Percentiles rank a stretch among this genome's conserved stretches.
Evolutionary conservation across 164 flowering plant genomes (phyloP).

Genomic region (Warburgia ugandensis): DNA sequence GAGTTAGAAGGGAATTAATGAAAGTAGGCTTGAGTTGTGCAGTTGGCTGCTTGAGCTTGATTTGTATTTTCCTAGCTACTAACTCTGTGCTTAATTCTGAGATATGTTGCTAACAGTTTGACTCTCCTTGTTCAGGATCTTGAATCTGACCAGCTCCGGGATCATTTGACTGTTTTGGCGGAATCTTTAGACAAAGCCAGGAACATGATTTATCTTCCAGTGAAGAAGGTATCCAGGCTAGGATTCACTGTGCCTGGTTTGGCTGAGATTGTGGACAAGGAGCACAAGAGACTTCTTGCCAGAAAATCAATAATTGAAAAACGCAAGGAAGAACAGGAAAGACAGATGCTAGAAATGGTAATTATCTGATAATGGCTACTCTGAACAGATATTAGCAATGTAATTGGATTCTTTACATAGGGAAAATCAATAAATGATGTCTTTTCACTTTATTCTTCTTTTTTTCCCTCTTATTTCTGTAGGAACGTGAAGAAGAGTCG

Average conservation of each 20-base stretch:
- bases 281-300: constrained; percentile 91
- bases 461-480: no score
- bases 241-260: constrained; percentile 48
- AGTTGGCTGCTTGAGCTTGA: no score
- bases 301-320: constrained; percentile 90
- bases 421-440: no score
- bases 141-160: constrained; percentile 60
- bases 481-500: constrained; percentile 88
- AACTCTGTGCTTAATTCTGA: no score
- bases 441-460: background rate
- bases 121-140: no score
- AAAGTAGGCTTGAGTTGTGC: no score
- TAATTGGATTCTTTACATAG: no score
- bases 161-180: constrained; percentile 53
- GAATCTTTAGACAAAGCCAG: constrained; percentile 64
- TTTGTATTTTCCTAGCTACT: no score
- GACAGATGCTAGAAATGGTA: constrained; percentile 81
- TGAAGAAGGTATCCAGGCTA: constrained; percentile 41
- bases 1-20: no score
- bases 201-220: constrained; percentile 58
- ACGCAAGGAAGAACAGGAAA: constrained; percentile 92
- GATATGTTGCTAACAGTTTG: no score
- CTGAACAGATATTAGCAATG: no score
- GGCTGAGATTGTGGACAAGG: constrained; percentile 72
- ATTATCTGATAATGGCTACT: no score